Conservation (phyloP, 2,329 filamentous ascomycete genomes). For the Ascochyta pisi region DNA sequence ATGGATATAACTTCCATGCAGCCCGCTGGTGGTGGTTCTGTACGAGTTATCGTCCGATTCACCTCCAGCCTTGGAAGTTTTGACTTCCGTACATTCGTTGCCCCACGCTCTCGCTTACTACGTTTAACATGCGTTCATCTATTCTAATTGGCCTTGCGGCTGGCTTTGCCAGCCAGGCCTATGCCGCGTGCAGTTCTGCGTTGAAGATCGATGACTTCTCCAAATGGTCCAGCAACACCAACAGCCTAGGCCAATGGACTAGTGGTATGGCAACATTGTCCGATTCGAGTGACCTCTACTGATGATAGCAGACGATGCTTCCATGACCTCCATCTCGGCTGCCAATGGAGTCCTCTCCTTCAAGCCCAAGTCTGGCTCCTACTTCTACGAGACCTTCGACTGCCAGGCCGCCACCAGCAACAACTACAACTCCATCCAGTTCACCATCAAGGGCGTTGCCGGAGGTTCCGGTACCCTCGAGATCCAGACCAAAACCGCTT, state of each 20-base stretch:
- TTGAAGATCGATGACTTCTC: constrained; percentile 51
- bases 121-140: constrained; percentile 38
- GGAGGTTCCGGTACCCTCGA: constrained; percentile 54
- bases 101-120: constrained; percentile 35
- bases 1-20: constrained; percentile 33
- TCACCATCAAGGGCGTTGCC: constrained; percentile 56
- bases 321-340: constrained; percentile 55
- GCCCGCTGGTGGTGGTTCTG: constrained; percentile 11
- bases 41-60: constrained; percentile 34
- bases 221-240: constrained; percentile 45
- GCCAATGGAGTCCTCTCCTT: constrained; percentile 57
- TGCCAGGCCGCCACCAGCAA: constrained; percentile 57
- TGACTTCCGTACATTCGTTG: constrained; percentile 51
- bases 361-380: constrained; percentile 57
- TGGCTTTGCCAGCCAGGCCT: constrained; percentile 35
- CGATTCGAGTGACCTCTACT: neutral
- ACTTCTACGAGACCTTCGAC: constrained; percentile 62
- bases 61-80: constrained; percentile 36
- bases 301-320: constrained; percentile 55
- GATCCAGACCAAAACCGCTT: constrained; percentile 57
- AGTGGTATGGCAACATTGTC: constrained; percentile 35
- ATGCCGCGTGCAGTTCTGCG: constrained; percentile 45
- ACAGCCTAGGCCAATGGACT: constrained; percentile 46
- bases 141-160: constrained; percentile 44
- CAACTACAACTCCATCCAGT: constrained; percentile 58